Evolutionary conservation across 2,329 filamentous ascomycete species (phyloP).

Genomic region (Beauveria rudraprayagi): DNA sequence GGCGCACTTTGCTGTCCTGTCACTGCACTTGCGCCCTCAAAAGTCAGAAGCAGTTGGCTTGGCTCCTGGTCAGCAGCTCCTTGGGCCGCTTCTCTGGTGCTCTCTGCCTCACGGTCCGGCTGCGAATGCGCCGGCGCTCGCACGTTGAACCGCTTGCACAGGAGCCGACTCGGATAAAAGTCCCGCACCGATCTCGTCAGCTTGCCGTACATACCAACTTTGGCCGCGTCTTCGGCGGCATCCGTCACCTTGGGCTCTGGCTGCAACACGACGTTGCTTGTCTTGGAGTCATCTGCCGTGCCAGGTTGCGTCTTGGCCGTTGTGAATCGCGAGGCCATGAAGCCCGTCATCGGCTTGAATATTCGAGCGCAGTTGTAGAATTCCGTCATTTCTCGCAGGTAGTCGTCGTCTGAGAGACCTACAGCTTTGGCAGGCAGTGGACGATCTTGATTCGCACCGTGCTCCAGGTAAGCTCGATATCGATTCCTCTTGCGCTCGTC

Average conservation of each 20-base stretch:
- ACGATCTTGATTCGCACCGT: slow-evolving; percentile 44
- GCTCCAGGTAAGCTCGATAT: slow-evolving; percentile 75
- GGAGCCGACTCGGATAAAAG: slow-evolving; percentile 72
- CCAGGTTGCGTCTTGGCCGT: slow-evolving; percentile 44
- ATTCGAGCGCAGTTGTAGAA: slow-evolving; percentile 60
- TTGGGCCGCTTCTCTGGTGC: background rate
- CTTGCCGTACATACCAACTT: slow-evolving; percentile 83
- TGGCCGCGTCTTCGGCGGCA: slow-evolving; percentile 78
- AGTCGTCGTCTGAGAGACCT: slow-evolving; percentile 56
- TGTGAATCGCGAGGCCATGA: slow-evolving; percentile 92
- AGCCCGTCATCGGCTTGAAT: slow-evolving; percentile 84
- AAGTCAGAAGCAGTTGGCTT: slow-evolving; percentile 12
- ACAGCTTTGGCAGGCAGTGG: slow-evolving; percentile 43
- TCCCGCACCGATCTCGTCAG: slow-evolving; percentile 66
- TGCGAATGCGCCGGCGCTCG: slow-evolving; percentile 62
- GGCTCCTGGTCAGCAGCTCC: background rate
- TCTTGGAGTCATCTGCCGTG: slow-evolving; percentile 16
- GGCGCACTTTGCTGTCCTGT: slow-evolving; percentile 14
- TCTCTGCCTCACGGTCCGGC: slow-evolving; percentile 31
- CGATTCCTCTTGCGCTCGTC: slow-evolving; percentile 70
- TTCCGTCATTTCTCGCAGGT: slow-evolving; percentile 69
- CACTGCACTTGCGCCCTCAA: background rate
- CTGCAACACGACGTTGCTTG: slow-evolving; percentile 21
- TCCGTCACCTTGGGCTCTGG: slow-evolving; percentile 39
- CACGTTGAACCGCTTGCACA: slow-evolving; percentile 97